These are phyloP conservation scores for Parascedosporium putredinis DNA, from an alignment of 2,329 filamentous ascomycete species.

Conservation along the genomic window DNA sequence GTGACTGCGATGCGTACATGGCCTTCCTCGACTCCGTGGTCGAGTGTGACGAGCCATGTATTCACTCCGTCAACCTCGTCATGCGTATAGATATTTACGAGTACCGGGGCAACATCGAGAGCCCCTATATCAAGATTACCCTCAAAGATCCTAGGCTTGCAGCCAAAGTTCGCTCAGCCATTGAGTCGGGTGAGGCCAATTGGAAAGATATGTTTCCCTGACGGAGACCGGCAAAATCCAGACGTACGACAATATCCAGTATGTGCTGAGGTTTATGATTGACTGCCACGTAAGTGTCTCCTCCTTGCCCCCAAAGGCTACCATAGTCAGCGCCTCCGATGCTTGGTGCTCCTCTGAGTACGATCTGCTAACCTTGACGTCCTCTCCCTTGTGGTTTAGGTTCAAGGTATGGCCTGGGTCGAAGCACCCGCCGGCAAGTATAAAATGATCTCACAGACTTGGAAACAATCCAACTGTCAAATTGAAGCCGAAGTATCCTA, in stretches of 20 bases:
- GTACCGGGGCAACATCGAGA: conserved; percentile 87
- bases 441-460: conserved; percentile 52
- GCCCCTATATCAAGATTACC: conserved; percentile 85
- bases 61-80: conserved; percentile 71
- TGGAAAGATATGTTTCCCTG: conserved; percentile 85
- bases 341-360: conserved; percentile 10
- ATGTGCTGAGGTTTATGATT: conserved; percentile 94
- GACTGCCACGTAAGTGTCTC: conserved; percentile 73
- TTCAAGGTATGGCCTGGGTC: conserved; percentile 96
- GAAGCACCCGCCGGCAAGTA: conserved; percentile 70
- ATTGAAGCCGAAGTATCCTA: conserved; percentile 87
- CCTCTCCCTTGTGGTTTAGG: conserved; percentile 28
- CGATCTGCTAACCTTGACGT: conserved; percentile 10
- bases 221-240: conserved; percentile 56
- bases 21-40: conserved; percentile 70
- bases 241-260: conserved; percentile 95
- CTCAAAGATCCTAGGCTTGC: conserved; percentile 85
- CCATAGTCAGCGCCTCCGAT: neutral
- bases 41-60: conserved; percentile 60
- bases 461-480: conserved; percentile 85
- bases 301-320: no score
- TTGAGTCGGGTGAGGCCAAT: conserved; percentile 70
- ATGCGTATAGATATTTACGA: conserved; percentile 87
- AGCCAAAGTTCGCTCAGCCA: conserved; percentile 59
- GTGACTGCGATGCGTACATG: conserved; percentile 70